Evolutionary conservation across 306 rosid species (phyloP).

Genomic region (Cicer pinnatifidum): DNA sequence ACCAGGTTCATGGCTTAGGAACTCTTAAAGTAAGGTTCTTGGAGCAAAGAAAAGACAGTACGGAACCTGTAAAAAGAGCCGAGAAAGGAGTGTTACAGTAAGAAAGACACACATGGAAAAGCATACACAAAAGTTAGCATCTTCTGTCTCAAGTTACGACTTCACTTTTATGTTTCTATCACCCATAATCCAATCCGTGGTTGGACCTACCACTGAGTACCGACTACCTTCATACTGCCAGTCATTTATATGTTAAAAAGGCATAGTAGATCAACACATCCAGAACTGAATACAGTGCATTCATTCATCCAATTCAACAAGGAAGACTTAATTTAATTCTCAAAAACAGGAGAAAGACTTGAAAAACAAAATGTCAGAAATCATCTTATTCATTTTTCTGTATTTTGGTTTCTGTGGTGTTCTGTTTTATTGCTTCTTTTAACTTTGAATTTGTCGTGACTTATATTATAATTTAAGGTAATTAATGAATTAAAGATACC

Average conservation of each 20-base stretch:
- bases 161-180: conserved; percentile 10
- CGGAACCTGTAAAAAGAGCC: not conserved
- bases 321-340: not conserved
- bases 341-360: not conserved
- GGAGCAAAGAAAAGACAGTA: not conserved
- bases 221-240: not conserved
- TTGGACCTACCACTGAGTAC: conserved; percentile 1
- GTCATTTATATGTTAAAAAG: conserved; percentile 27
- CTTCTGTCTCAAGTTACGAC: not conserved
- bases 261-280: conserved; percentile 16
- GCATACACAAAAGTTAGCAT: not conserved
- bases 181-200: not conserved
- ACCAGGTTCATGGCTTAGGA: not conserved
- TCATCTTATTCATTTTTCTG: conserved; percentile 21
- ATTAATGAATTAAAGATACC: conserved; percentile 28
- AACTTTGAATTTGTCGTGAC: conserved; percentile 11
- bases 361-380: not conserved
- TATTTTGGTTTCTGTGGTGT: conserved; percentile 35
- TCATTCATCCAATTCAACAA: conserved; percentile 23
- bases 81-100: not conserved
- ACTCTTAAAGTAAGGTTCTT: not conserved
- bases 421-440: conserved; percentile 34
- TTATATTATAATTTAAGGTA: conserved; percentile 41
- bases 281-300: not conserved
- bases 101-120: not conserved